These are phyloP conservation scores for Russula olivacea DNA, from an alignment of 768 basidiomycete genomes.

Conservation along the genomic window DNA sequence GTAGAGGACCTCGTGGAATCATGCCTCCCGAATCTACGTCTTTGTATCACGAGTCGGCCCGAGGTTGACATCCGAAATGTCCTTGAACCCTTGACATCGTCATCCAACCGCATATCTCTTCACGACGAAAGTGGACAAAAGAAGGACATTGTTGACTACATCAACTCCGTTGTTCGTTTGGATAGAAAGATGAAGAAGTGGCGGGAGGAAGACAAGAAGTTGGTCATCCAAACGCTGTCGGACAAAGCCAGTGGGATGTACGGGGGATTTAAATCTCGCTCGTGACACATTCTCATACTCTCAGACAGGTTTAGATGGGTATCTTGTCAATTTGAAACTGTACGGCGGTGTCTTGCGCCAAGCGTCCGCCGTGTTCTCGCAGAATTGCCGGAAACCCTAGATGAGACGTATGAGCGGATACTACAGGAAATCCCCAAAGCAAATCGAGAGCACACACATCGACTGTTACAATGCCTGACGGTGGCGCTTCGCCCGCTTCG, in stretches of 20 bases:
- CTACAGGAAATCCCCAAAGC: not conserved
- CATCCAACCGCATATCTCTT: not conserved
- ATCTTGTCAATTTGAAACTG: not conserved
- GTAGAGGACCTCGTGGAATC: not conserved
- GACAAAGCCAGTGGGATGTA: not conserved
- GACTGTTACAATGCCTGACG: not conserved
- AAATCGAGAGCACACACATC: not conserved
- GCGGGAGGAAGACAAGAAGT: not conserved
- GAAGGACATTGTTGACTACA: not conserved
- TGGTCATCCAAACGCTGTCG: not conserved
- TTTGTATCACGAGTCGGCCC: not conserved
- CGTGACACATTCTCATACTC: not conserved
- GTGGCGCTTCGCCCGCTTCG: not conserved
- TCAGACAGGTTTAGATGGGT: not conserved
- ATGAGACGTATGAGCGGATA: not conserved
- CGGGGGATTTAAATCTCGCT: not conserved
- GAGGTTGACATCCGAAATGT: not conserved
- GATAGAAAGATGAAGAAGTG: not conserved
- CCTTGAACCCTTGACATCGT: not conserved
- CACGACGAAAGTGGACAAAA: not conserved
- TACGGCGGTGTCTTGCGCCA: not conserved
- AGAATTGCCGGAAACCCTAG: slow-evolving; percentile 1
- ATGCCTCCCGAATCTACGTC: not conserved
- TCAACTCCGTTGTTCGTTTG: not conserved
- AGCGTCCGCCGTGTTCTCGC: not conserved